These are phyloP conservation scores for Clohesyomyces aquaticus DNA, from an alignment of 495 filamentous ascomycete genomes.

Conservation along the genomic window DNA sequence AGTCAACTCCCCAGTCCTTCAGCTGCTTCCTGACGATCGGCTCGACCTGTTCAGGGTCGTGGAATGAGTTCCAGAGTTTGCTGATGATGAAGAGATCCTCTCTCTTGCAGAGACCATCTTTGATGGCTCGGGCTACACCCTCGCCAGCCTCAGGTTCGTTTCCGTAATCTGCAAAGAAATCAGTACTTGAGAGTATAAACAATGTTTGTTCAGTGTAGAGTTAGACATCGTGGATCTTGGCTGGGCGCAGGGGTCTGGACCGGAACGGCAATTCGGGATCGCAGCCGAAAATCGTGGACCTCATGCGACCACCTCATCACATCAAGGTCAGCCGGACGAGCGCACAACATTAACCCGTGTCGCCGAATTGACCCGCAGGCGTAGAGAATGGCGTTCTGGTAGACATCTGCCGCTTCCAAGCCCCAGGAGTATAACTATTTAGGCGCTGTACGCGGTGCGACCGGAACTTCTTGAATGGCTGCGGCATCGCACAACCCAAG, in stretches of 20 bases:
- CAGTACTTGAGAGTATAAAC: too few relatives aligned
- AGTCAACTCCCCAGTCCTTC: slow-evolving; percentile 63
- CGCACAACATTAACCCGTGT: not conserved
- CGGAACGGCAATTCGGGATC: slow-evolving; percentile 15
- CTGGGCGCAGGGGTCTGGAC: slow-evolving; percentile 11
- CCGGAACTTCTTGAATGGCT: not conserved
- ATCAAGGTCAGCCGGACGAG: not conserved
- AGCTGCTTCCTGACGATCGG: slow-evolving; percentile 64
- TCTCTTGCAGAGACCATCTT: slow-evolving; percentile 58
- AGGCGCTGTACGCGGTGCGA: too few relatives aligned
- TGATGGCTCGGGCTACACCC: slow-evolving; percentile 53
- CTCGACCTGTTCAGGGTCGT: slow-evolving; percentile 64
- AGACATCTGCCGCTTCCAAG: too few relatives aligned
- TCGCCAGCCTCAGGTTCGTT: slow-evolving; percentile 58
- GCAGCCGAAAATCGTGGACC: slow-evolving; percentile 5
- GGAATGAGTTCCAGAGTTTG: slow-evolving; percentile 72
- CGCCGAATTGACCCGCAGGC: not conserved
- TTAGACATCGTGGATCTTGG: not conserved
- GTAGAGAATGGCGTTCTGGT: not conserved
- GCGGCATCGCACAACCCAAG: not conserved
- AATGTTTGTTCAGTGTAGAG: too few relatives aligned
- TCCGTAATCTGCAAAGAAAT: slow-evolving; percentile 50
- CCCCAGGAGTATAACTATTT: too few relatives aligned
- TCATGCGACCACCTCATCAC: not conserved
- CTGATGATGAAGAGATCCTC: slow-evolving; percentile 68